phyloP scores from a whole-genome alignment of 2,329 filamentous ascomycete species.

The Bipolaris sorokiniana region DNA sequence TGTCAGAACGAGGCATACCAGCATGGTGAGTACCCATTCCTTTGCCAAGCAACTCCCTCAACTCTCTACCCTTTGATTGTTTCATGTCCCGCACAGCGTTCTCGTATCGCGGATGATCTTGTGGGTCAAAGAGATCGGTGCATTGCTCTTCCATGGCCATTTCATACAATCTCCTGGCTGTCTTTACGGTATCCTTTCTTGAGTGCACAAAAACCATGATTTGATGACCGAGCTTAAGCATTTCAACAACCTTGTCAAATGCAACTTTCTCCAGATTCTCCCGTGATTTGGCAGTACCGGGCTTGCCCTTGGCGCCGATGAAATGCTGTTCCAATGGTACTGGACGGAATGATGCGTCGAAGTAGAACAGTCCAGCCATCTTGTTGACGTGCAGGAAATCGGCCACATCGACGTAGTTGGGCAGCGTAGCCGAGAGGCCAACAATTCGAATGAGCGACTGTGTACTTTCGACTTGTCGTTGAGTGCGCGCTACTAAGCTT shows the following conservation, averaged over 20 bases:
- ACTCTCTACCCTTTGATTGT: slow-evolving; percentile 80
- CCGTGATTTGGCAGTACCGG: slow-evolving; percentile 77
- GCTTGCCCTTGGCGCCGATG: slow-evolving; percentile 91
- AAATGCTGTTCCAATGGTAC: slow-evolving; percentile 98
- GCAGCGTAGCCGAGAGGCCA: slow-evolving; percentile 91
- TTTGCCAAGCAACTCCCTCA: slow-evolving; percentile 87
- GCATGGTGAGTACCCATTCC: slow-evolving; percentile 96
- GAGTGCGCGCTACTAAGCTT: slow-evolving; percentile 90
- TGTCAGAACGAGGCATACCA: slow-evolving; percentile 91
- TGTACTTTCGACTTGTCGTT: slow-evolving; percentile 96
- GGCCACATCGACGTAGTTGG: slow-evolving; percentile 95
- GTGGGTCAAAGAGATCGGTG: slow-evolving; percentile 82
- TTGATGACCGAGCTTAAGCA: slow-evolving; percentile 91
- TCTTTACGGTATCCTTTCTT: slow-evolving; percentile 88
- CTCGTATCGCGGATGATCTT: slow-evolving; percentile 77
- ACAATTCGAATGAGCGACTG: slow-evolving; percentile 97
- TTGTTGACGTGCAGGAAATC: slow-evolving; percentile 97
- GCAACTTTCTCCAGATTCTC: slow-evolving; percentile 88
- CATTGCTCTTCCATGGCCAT: slow-evolving; percentile 83
- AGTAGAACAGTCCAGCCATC: slow-evolving; percentile 92
- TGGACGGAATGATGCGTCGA: slow-evolving; percentile 92
- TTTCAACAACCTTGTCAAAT: slow-evolving; percentile 93
- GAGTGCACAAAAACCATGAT: slow-evolving; percentile 99
- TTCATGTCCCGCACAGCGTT: slow-evolving; percentile 84
- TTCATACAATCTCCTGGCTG: slow-evolving; percentile 83